Base-by-base conservation (phyloP, 1,284 basidiomycete genomes). In the Tilletiaria anomala region DNA sequence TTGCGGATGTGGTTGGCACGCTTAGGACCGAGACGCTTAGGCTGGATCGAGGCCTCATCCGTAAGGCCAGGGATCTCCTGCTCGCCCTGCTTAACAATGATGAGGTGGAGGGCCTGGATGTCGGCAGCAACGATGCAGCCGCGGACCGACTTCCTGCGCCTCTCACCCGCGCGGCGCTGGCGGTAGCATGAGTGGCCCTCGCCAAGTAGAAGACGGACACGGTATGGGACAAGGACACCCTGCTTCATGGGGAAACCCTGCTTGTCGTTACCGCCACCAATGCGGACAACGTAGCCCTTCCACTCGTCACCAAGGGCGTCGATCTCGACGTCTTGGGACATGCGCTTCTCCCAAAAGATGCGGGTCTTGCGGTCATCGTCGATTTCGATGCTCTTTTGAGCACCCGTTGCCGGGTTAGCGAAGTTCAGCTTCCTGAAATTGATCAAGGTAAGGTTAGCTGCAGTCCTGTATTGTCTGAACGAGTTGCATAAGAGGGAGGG, bases 111-210 rank as follows among this genome's bases (percentile, higher is more conserved):
- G 54, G 93, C 91, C 54, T 87, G 83, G 59, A 96, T 94, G 71
- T 97, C 91, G 65, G 86, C 76, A 59, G 82, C 87, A 69, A 96
- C 85, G 49, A 68, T 96, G 78, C 88, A 94, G 42, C 91, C 91
- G 52, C 89, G 84, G 54, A 97, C 86, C 59, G 87, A 93, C 75
- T 96, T 96, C 77, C 91, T 83, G 76, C 84, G 88, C 73, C 91
- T 85, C 75, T 97, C 88, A 69, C 91, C 91, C 44, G 75, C 73
- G 69, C 89, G 84, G 69, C 89, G 86, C 58, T 76, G 71, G 64
- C 91, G 86, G 78, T 87, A 96, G 79, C 91, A 96, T 29, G 88
- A 93, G 78, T 94, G 87, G 51, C 88, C 88, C 70, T 88, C 84
- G 57, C 83, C 70, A 68, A 97, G 84, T 65, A 96, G 83, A 54